Conservation (phyloP, 2,329 filamentous ascomycete species). For the Chaetomium globosum region DNA sequence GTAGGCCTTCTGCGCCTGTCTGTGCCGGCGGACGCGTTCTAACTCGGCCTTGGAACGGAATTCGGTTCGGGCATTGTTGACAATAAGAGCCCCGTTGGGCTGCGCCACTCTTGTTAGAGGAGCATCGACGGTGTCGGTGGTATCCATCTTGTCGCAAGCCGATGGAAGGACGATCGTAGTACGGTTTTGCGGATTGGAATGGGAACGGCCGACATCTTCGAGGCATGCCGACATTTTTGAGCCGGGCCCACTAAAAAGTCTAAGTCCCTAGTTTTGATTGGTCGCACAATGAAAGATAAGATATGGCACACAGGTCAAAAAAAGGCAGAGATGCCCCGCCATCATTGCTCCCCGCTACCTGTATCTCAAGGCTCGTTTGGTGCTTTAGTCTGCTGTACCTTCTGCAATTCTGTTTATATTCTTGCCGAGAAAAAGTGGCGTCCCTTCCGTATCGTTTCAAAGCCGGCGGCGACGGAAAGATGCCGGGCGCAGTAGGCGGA, state of each 20-base stretch:
- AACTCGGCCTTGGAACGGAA: slow-evolving; percentile 56
- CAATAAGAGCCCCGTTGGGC: slow-evolving; percentile 57
- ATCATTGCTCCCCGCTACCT: slow-evolving; percentile 28
- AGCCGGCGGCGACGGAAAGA: slow-evolving; percentile 71
- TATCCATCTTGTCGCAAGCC: slow-evolving; percentile 32
- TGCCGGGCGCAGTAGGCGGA: slow-evolving; percentile 67
- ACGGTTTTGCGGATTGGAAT: background rate
- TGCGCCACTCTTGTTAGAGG: slow-evolving; percentile 43
- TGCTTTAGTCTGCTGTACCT: background rate
- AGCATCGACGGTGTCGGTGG: slow-evolving; percentile 39
- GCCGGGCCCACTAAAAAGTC: slow-evolving; percentile 40
- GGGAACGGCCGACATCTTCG: background rate
- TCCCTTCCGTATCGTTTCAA: slow-evolving; percentile 86
- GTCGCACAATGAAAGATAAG: slow-evolving; percentile 34
- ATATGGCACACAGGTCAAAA: slow-evolving; percentile 35
- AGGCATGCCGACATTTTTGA: slow-evolving; percentile 33
- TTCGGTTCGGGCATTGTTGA: slow-evolving; percentile 54
- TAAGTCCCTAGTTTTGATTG: slow-evolving; percentile 14
- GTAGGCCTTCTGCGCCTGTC: slow-evolving; percentile 73
- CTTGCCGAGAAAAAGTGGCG: slow-evolving; percentile 55
- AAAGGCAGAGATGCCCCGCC: slow-evolving; percentile 35
- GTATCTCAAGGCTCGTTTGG: background rate
- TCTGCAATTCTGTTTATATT: background rate
- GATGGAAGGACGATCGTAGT: background rate
- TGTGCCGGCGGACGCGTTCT: slow-evolving; percentile 55